phyloP scores from a whole-genome alignment of 140 eudicot species.

The Anethum foeniculum region DNA sequence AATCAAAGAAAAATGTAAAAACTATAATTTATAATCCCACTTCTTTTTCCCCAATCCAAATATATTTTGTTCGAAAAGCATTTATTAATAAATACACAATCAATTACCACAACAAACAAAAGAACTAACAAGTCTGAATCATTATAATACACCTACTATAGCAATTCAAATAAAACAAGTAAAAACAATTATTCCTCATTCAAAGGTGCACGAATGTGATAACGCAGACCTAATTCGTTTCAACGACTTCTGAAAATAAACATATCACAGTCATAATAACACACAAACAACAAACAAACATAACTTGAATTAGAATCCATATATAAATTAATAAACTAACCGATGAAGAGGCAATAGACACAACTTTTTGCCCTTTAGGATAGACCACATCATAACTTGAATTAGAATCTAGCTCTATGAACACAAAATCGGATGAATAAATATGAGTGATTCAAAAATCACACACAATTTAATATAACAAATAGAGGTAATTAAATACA shows the following conservation, averaged over 20 bases:
- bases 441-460: too few relatives aligned
- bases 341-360: slow-evolving; percentile 1
- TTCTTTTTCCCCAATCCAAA: neutral
- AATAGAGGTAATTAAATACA: too few relatives aligned
- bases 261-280: neutral
- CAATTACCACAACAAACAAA: neutral
- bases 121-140: neutral
- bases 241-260: slow-evolving; percentile 28
- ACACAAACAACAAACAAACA: neutral
- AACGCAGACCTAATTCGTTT: slow-evolving; percentile 29
- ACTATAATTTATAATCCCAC: neutral
- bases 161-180: neutral
- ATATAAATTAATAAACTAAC: neutral
- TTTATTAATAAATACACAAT: neutral
- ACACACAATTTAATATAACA: too few relatives aligned
- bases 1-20: neutral
- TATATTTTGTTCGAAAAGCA: neutral
- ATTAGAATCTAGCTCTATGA: neutral
- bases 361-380: slow-evolving; percentile 6
- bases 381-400: slow-evolving; percentile 9
- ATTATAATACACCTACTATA: neutral
- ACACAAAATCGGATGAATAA: too few relatives aligned
- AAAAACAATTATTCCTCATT: slow-evolving; percentile 19
- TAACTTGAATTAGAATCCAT: neutral
- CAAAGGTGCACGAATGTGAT: slow-evolving; percentile 23